Percentiles rank a stretch among this genome's conserved stretches.
Evolutionary conservation across 495 filamentous ascomycete species (phyloP).

Genomic region (Penicillium samsonianum): DNA sequence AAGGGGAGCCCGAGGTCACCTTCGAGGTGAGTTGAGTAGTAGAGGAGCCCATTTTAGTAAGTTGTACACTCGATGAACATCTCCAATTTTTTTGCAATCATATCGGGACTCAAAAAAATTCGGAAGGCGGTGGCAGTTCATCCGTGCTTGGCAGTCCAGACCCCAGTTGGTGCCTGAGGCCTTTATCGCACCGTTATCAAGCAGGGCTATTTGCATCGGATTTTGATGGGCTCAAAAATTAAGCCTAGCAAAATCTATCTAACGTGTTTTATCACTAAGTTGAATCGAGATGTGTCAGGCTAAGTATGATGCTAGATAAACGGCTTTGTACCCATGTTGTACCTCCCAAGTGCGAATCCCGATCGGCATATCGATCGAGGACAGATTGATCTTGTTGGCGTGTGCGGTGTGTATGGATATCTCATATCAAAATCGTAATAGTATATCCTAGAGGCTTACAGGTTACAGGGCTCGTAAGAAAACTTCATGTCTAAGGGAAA

Average conservation of each 20-base stretch:
- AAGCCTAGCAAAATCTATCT: too few relatives aligned
- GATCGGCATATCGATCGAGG: not conserved
- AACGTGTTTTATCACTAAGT: too few relatives aligned
- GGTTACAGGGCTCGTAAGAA: too few relatives aligned
- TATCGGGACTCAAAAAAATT: constrained; percentile 41
- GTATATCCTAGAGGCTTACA: too few relatives aligned
- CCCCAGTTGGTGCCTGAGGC: constrained; percentile 40
- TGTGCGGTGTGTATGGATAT: too few relatives aligned
- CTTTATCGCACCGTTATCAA: not conserved
- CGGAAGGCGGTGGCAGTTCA: constrained; percentile 46
- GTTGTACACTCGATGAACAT: constrained; percentile 28
- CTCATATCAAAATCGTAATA: too few relatives aligned
- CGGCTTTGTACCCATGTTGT: not conserved
- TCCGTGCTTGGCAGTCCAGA: constrained; percentile 38
- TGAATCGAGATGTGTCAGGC: too few relatives aligned
- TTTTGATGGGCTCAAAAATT: too few relatives aligned
- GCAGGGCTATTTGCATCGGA: too few relatives aligned
- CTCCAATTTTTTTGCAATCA: constrained; percentile 38
- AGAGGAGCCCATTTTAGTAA: constrained; percentile 46
- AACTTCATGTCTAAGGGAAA: not conserved
- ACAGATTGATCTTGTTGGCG: too few relatives aligned
- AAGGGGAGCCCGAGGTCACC: constrained; percentile 56
- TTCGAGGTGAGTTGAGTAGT: constrained; percentile 51
- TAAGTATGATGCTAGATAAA: too few relatives aligned
- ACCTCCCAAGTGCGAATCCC: not conserved